Base-by-base conservation (phyloP, 179 eudicot genomes). In the Camellia oleifera region DNA sequence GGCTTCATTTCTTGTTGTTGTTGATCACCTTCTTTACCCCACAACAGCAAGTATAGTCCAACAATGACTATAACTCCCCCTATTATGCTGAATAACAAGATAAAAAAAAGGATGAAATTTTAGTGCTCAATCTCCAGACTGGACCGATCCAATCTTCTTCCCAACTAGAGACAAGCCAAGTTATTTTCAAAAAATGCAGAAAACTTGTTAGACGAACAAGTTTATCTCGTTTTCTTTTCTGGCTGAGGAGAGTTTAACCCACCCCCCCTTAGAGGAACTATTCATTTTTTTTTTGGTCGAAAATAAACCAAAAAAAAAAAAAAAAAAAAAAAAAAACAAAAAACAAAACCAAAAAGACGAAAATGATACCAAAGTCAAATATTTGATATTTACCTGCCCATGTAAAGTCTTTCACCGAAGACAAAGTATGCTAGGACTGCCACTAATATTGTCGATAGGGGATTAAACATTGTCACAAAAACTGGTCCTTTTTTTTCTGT, bases 401-500 rank as follows among this genome's bases (percentile, higher is more conserved):
- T 57, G 76, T 82, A 90, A 9, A 94, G 93, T 77, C 85, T 91
- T 82, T 94, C 95, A 0, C 92, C 93, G 13, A 92, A 81, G 71
- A 86, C 86, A 79, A 94, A 92, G 80, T 91, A 94, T 26, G 95
- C 86, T 9, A 92, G 69, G n/a, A 88, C 58, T 52, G 95, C 92
- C 17, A 90, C 97, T 20, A 90, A 79, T 58, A 94, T 69, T 5
- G 98, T 88, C 0, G 88, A 67, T 0, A 94, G 86, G 42, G 95
- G 95, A 83, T 81, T 92, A 71, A 92, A 94, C 88, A 91, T 88
- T 58, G 97, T 91, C 78, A 91, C 92, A 80, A 92, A 92, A n/a
- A 94, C 97, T 11, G 98, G 97, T 54, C 98, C 98, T 67, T 87
- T 91, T 75, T 84, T 85, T 83, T 89, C 85, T 2, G 85, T 92